Evolutionary conservation across 2,329 filamentous ascomycete species (phyloP).

Genomic region (Pseudogymnoascus verrucosus): DNA sequence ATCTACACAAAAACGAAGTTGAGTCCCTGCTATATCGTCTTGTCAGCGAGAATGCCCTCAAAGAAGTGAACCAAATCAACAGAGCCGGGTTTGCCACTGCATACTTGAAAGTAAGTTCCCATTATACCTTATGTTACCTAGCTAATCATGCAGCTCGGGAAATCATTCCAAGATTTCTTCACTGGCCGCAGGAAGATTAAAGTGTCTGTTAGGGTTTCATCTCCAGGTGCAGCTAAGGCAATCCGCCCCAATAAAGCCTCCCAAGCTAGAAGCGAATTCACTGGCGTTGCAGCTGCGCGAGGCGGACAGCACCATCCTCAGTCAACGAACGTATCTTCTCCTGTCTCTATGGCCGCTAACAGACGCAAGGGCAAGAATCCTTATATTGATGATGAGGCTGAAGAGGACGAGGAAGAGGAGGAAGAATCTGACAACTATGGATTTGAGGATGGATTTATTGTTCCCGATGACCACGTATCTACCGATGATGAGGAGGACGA

Average conservation of each 20-base stretch:
- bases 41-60: constrained; percentile 63
- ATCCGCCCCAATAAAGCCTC: constrained; percentile 33
- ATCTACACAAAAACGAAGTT: constrained; percentile 65
- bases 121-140: constrained; percentile 22
- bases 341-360: constrained; percentile 40
- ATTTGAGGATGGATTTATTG: constrained; percentile 40
- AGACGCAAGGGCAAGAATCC: constrained; percentile 18
- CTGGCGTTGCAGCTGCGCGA: constrained; percentile 24
- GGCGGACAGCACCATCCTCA: constrained; percentile 40
- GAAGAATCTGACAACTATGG: not conserved
- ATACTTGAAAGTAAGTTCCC: constrained; percentile 57
- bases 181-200: constrained; percentile 22
- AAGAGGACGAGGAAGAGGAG: constrained; percentile 27
- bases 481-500: constrained; percentile 26
- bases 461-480: constrained; percentile 28
- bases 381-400: constrained; percentile 30
- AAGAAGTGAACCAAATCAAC: constrained; percentile 61
- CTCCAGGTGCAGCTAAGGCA: constrained; percentile 17
- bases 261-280: constrained; percentile 22
- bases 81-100: constrained; percentile 60
- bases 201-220: constrained; percentile 23
- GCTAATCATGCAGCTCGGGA: constrained; percentile 28
- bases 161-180: constrained; percentile 22
- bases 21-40: constrained; percentile 79
- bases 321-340: constrained; percentile 62